Base-by-base conservation (phyloP, 2,329 filamentous ascomycete genomes). In the Sodiomyces alkalinus region DNA sequence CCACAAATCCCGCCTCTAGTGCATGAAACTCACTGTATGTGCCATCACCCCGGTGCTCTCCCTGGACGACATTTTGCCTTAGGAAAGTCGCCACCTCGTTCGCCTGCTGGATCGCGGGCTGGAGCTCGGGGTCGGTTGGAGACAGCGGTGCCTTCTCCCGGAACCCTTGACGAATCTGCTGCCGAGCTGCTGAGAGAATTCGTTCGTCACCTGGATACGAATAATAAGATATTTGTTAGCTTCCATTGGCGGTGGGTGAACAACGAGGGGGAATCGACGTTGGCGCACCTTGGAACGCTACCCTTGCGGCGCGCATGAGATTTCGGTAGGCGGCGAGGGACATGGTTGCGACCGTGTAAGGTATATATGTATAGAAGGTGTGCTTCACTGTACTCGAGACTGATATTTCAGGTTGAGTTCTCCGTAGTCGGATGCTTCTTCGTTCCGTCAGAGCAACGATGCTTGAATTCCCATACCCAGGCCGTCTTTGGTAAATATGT, bases 31-130 rank as follows among this genome's bases (percentile, higher is more conserved):
- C 57, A 81, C 78, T 68, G 41, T 74, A 82, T 23, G 49, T 61
- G 32, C 68, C 53, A 1, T 58, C 49, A 32, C 61, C 60, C 32
- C 53, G 46, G 33, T 58, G 55, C 40, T 67, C 58, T 6, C 87
- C 90, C 51, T 98, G 90, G 4, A 98, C 86, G 3, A 98, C 62
- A 44, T 96, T 96, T 47, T 81, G 64, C 39, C 72, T 62, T 35
- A 98, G 48, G 32, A 96, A 76, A 37, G 67, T 65, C 3, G 87
- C 81, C 3, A 96, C 74, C 22, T 90, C 81, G 35, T 86, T 62
- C 7, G 86, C 90, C 44, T 92, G 75, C 39, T 74, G 58, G 35
- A 98, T 72, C 7, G 74, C 73, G 32, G 72, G 64, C 10, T 61
- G 55, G 1, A 70, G 60, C 33, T 74, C 68, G 9, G 74, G 58